A percentile compares a stretch with the other conserved stretches of the same genome.
phyloP scores from a whole-genome alignment of 2,329 filamentous ascomycete genomes.

The Claviceps pazoutovae region DNA sequence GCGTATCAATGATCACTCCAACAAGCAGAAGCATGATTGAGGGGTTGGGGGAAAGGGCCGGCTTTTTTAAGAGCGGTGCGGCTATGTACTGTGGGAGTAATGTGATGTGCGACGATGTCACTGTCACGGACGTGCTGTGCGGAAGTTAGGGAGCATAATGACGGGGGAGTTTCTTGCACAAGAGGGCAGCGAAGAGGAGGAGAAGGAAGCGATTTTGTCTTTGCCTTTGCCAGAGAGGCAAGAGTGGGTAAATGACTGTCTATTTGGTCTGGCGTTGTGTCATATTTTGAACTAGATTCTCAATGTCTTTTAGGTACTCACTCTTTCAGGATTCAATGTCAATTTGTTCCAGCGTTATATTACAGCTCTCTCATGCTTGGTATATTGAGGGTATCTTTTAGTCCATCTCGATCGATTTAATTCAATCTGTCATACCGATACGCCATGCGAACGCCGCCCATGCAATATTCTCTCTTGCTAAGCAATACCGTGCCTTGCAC shows the following conservation, averaged over 20 bases:
- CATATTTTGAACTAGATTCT: neutral
- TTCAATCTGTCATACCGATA: neutral
- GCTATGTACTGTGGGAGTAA: no score
- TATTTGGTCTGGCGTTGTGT: neutral
- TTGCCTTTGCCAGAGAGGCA: neutral
- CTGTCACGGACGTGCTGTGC: neutral
- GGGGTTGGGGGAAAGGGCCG: neutral
- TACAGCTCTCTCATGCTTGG: neutral
- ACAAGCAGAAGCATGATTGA: conserved; percentile 21
- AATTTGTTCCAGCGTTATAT: neutral
- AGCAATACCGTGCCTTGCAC: neutral
- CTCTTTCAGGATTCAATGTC: neutral
- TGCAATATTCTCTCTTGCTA: neutral
- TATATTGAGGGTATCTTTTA: conserved; percentile 1
- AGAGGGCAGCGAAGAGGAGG: neutral
- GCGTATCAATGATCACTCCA: conserved; percentile 39
- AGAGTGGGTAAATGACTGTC: neutral
- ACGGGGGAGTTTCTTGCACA: neutral
- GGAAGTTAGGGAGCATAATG: no score
- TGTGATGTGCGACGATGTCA: neutral
- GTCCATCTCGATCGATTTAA: neutral
- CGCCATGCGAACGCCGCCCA: neutral
- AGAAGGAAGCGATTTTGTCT: neutral
- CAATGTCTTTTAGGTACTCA: neutral
- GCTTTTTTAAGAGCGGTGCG: neutral